Conservation (phyloP, 1,139 yeast genomes). For the Kurtzmaniella quercitrusa region DNA sequence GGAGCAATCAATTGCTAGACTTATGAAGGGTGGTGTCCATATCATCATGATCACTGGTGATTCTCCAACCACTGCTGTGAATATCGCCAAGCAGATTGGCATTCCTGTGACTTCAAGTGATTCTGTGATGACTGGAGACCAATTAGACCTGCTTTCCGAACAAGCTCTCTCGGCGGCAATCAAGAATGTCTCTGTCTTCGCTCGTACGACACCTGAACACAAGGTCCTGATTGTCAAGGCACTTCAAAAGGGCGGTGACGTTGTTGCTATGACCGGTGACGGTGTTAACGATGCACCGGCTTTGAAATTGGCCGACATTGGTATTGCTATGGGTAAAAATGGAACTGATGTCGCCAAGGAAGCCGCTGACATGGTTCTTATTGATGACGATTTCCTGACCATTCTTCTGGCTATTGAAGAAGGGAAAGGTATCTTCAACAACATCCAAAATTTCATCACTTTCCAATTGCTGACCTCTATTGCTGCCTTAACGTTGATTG, state of each 20-base stretch:
- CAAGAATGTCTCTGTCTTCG: constrained; percentile 83
- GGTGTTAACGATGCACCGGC: constrained; percentile 99
- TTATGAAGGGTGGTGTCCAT: constrained; percentile 90
- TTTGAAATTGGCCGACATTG: constrained; percentile 91
- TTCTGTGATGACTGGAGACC: constrained; percentile 80
- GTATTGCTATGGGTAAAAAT: constrained; percentile 93
- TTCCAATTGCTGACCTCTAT: constrained; percentile 94
- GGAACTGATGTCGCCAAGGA: constrained; percentile 99
- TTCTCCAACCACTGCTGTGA: constrained; percentile 85
- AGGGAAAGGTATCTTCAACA: constrained; percentile 93
- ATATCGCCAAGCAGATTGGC: constrained; percentile 89
- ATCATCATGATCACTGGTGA: constrained; percentile 98
- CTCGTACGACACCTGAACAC: constrained; percentile 96
- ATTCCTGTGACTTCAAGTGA: constrained; percentile 70
- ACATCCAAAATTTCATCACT: constrained; percentile 89
- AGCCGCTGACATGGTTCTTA: constrained; percentile 96
- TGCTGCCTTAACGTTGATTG: constrained; percentile 88
- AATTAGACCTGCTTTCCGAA: constrained; percentile 66
- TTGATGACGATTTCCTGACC: constrained; percentile 94
- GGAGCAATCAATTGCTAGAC: constrained; percentile 60
- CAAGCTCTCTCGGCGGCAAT: constrained; percentile 69
- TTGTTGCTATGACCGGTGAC: constrained; percentile 99
- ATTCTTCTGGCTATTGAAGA: constrained; percentile 90
- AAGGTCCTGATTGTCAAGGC: constrained; percentile 90
- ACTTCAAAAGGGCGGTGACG: constrained; percentile 85